These are phyloP conservation scores for Populus euphratica DNA, from an alignment of 345 rosid genomes.

Conservation along the genomic window DNA sequence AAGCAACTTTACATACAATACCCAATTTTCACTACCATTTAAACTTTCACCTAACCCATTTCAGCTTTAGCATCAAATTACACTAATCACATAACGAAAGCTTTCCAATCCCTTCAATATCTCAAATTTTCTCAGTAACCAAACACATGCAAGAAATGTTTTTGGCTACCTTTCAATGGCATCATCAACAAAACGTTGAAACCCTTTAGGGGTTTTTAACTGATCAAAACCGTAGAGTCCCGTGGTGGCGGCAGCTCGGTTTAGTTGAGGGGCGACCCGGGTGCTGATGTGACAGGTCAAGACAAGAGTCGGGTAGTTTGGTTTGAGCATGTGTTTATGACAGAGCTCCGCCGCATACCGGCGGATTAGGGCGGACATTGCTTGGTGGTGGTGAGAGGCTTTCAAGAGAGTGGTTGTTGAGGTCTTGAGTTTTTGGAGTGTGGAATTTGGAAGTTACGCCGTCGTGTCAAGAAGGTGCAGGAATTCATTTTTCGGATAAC, in stretches of 20 bases:
- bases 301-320: slow-evolving; percentile 17
- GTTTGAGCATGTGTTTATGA: not conserved
- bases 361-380: slow-evolving; percentile 39
- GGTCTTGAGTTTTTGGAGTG: not conserved
- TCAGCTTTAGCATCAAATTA: too few relatives aligned
- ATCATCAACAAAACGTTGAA: slow-evolving; percentile 77
- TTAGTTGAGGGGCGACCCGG: slow-evolving; percentile 21
- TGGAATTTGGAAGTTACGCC: not conserved
- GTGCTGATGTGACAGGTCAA: slow-evolving; percentile 33
- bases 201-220: slow-evolving; percentile 73
- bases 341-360: slow-evolving; percentile 22
- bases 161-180: slow-evolving; percentile 69
- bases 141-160: not conserved
- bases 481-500: too few relatives aligned
- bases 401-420: not conserved
- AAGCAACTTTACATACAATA: too few relatives aligned
- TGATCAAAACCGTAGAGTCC: slow-evolving; percentile 86
- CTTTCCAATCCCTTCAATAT: not conserved
- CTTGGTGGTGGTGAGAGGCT: not conserved
- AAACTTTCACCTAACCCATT: too few relatives aligned
- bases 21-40: too few relatives aligned
- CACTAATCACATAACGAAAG: not conserved
- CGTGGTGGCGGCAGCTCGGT: slow-evolving; percentile 34
- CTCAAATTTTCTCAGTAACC: slow-evolving; percentile 6
- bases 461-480: not conserved